These are phyloP conservation scores for Saccharomycopsis malanga DNA, from an alignment of 805 yeast genomes.

Conservation along the genomic window DNA sequence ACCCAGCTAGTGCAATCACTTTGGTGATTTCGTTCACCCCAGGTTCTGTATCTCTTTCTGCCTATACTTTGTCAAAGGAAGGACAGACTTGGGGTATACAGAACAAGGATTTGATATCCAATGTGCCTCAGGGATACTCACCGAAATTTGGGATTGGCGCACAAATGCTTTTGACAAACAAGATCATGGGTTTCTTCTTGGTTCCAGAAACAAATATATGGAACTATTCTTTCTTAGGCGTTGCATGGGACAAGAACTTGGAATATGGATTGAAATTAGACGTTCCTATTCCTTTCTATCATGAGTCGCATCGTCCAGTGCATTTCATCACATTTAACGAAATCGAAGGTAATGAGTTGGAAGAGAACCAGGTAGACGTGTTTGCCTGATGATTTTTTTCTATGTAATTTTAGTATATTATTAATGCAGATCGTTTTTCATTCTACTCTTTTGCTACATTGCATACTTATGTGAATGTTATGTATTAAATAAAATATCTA, in stretches of 20 bases:
- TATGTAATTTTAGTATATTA: neutral
- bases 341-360: slow-evolving; percentile 50
- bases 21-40: slow-evolving; percentile 68
- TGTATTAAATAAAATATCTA: too few species aligned
- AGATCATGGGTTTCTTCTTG: slow-evolving; percentile 71
- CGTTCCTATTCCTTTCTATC: slow-evolving; percentile 74
- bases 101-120: slow-evolving; percentile 49
- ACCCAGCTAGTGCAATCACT: slow-evolving; percentile 38
- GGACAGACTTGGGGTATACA: slow-evolving; percentile 76
- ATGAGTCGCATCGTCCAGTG: slow-evolving; percentile 79
- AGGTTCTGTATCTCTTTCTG: slow-evolving; percentile 75
- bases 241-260: slow-evolving; percentile 64
- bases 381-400: slow-evolving; percentile 35
- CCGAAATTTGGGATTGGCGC: slow-evolving; percentile 51
- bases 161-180: slow-evolving; percentile 68
- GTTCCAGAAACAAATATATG: slow-evolving; percentile 82
- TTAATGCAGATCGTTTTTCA: too few species aligned
- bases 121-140: slow-evolving; percentile 61
- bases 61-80: slow-evolving; percentile 49
- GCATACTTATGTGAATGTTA: neutral
- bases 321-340: slow-evolving; percentile 76
- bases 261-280: slow-evolving; percentile 63
- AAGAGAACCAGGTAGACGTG: slow-evolving; percentile 62
- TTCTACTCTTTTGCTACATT: neutral
- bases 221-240: slow-evolving; percentile 88